A percentile compares a stretch with the other conserved stretches of the same genome.
Evolutionary conservation across 495 filamentous ascomycete species (phyloP).

Genomic region (Neurospora sp.): DNA sequence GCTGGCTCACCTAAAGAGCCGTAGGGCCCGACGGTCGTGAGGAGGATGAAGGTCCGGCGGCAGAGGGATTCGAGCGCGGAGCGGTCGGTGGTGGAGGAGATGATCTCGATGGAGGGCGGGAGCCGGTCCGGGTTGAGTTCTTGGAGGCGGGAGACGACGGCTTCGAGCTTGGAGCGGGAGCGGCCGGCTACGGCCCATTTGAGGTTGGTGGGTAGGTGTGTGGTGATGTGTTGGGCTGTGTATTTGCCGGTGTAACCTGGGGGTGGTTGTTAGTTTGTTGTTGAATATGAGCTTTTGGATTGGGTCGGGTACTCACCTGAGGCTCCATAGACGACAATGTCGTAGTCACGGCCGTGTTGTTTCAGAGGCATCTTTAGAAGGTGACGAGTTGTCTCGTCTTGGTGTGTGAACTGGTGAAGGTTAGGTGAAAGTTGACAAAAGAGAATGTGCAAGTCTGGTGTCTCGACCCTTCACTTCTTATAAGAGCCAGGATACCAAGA

Average conservation of each 20-base stretch:
- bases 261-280: conserved; percentile 19
- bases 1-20: conserved; percentile 65
- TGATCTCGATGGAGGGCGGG: conserved; percentile 47
- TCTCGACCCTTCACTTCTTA: not conserved
- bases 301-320: conserved; percentile 48
- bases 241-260: conserved; percentile 80
- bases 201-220: conserved; percentile 62
- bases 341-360: conserved; percentile 55
- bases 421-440: not conserved
- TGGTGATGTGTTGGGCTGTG: conserved; percentile 66
- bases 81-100: conserved; percentile 47
- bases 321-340: conserved; percentile 75
- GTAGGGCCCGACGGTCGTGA: conserved; percentile 84
- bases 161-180: conserved; percentile 59
- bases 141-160: conserved; percentile 54
- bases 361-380: conserved; percentile 27
- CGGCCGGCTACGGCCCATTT: conserved; percentile 90
- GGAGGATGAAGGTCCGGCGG: conserved; percentile 64
- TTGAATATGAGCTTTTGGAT: conserved; percentile 31
- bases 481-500: not conserved
- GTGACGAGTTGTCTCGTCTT: not conserved
- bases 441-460: not conserved
- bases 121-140: conserved; percentile 57
- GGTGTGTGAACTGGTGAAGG: not conserved
- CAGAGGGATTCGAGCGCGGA: conserved; percentile 55